Evolutionary conservation across 2,329 filamentous ascomycete genomes (phyloP), one percentile per base, ranked within the genome.

Genomic region (Aspergillus intermedius): DNA sequence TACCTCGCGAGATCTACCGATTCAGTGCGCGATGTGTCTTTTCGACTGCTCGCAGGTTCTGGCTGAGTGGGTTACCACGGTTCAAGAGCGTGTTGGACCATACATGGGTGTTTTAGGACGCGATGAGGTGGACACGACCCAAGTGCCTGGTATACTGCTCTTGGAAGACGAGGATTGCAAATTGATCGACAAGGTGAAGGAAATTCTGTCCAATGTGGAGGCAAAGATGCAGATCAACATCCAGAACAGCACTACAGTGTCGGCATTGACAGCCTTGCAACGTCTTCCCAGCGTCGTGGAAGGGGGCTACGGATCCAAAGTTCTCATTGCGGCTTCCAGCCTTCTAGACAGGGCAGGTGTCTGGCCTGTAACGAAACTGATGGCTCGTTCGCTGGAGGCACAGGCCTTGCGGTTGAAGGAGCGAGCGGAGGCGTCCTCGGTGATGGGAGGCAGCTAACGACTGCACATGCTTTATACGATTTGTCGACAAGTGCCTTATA

Each of bases 41-140:
- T 94, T 95, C 60, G 91, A 97, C 63, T 97, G 91, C 62, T 87
- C 88, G 2, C 91, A 96, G 63, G 89, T 97, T 1, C 79, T 98
- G 28, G 89, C 89, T 0, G 91, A 97, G 69, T 98, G 91, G 91
- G 81, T 93, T 37, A 87, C 88, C 4, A 93, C 90, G 1, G 81
- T 97, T 3, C 93, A 98, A 67, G 91, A 96, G 62, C 86, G 93
- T 7, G 87, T 96, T n/a, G 91, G 91, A 0, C 83, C 83, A 4
- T 95, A 93, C 60, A 69, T 97, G 5, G 91, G 91, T 4, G 82
- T 96, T 5, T 78, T 97, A 1, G 91, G 91, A 10, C 84, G 86
- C 50, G 87, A 95, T 54, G 79, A 86, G 0, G 81, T 93, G 30
- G 89, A 96, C 59, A 78, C 88, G 45, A 76, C 77, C 0, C 84